Evolutionary conservation across 1,284 basidiomycete species (phyloP).

Genomic region (Naganishia cerealis): DNA sequence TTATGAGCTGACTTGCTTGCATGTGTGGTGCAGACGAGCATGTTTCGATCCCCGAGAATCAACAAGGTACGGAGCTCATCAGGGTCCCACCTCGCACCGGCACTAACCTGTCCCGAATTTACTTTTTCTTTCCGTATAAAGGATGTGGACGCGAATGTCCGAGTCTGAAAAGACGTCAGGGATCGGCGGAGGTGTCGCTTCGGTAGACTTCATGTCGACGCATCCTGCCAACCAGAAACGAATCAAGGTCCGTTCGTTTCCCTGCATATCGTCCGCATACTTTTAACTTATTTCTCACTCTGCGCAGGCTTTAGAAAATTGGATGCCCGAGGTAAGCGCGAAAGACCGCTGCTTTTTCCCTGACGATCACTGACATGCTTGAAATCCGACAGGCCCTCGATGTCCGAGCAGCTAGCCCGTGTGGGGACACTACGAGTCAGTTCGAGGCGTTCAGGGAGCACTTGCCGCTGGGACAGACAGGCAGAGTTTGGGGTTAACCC

Average conservation of each 20-base stretch:
- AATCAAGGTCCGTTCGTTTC: slow-evolving; percentile 61
- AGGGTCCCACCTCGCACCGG: background rate
- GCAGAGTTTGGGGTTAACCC: slow-evolving; percentile 22
- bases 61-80: slow-evolving; percentile 58
- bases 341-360: background rate
- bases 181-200: slow-evolving; percentile 36
- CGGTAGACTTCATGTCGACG: slow-evolving; percentile 58
- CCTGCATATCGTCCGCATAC: background rate
- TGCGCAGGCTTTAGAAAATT: slow-evolving; percentile 41
- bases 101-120: slow-evolving; percentile 18
- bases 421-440: slow-evolving; percentile 42
- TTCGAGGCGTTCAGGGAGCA: slow-evolving; percentile 47
- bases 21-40: slow-evolving; percentile 54
- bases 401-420: slow-evolving; percentile 46
- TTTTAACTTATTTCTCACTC: background rate
- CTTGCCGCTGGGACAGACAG: slow-evolving; percentile 31
- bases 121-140: slow-evolving; percentile 42
- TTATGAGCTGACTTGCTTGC: slow-evolving; percentile 43
- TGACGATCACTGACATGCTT: background rate
- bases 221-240: slow-evolving; percentile 72
- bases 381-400: slow-evolving; percentile 40
- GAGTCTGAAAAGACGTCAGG: slow-evolving; percentile 56
- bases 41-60: slow-evolving; percentile 78
- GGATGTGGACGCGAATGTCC: slow-evolving; percentile 68
- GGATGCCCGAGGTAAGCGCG: slow-evolving; percentile 47